Conservation (phyloP, 352 stramenopile genomes). For the Pythium chondricola region DNA sequence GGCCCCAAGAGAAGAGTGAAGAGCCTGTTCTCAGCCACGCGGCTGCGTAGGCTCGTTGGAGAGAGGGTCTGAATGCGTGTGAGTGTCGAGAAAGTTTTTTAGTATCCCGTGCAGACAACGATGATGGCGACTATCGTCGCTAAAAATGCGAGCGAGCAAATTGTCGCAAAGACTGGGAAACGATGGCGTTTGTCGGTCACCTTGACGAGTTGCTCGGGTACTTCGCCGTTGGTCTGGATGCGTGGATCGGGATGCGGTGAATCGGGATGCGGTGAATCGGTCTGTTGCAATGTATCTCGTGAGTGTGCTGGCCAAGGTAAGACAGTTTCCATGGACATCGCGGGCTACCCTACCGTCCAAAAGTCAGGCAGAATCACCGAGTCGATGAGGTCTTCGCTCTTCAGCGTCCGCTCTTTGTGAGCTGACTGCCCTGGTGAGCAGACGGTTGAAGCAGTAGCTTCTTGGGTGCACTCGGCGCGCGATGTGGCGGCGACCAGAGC, state of each 20-base stretch:
- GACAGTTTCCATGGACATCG: too few relatives aligned
- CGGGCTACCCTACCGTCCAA: slow-evolving; percentile 46
- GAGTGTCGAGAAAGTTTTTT: too few relatives aligned
- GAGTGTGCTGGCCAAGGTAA: too few relatives aligned
- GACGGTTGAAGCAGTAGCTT: not conserved
- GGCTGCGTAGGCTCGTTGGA: too few relatives aligned
- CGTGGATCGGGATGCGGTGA: slow-evolving; percentile 6
- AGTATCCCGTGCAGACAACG: slow-evolving; percentile 48
- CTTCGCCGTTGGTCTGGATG: slow-evolving; percentile 46
- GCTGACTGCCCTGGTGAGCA: too few relatives aligned
- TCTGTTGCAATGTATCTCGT: too few relatives aligned
- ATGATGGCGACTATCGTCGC: slow-evolving; percentile 56
- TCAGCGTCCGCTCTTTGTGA: too few relatives aligned
- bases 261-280: too few relatives aligned
- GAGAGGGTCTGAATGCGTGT: too few relatives aligned
- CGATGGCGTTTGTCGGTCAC: slow-evolving; percentile 62
- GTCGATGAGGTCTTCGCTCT: slow-evolving; percentile 31
- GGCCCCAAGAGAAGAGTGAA: too few relatives aligned
- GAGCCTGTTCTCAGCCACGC: too few relatives aligned
- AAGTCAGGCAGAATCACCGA: slow-evolving; percentile 39
- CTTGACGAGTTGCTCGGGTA: slow-evolving; percentile 66
- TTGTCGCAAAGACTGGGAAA: slow-evolving; percentile 62
- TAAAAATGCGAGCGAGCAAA: slow-evolving; percentile 64
- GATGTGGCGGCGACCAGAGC: too few relatives aligned
- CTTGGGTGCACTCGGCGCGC: not conserved